phyloP scores from a whole-genome alignment of 306 rosid genomes.

The Rosa lucieae region DNA sequence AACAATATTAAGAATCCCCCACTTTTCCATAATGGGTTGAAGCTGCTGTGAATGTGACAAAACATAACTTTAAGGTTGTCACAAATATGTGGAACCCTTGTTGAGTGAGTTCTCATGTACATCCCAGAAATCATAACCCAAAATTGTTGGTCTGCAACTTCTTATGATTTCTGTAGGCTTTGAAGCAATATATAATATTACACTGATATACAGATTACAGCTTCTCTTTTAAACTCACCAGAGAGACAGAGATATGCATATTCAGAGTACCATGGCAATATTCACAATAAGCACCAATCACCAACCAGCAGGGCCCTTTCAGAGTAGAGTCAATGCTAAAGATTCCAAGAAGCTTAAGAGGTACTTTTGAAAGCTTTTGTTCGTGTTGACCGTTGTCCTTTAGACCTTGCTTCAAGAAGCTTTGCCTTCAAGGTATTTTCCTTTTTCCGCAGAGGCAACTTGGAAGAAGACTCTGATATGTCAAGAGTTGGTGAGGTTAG shows the following conservation, averaged over 20 bases:
- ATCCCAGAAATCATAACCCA: conserved; percentile 3
- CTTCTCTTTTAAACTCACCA: conserved; percentile 24
- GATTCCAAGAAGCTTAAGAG: conserved; percentile 20
- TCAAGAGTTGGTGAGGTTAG: conserved; percentile 49
- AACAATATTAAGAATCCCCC: not conserved
- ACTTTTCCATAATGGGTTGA: not conserved
- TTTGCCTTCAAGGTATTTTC: conserved; percentile 83
- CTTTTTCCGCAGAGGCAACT: conserved; percentile 54
- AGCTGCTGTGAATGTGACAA: not conserved
- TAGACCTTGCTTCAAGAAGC: conserved; percentile 94
- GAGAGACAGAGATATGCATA: conserved; percentile 23
- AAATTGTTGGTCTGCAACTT: conserved; percentile 27
- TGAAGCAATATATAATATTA: conserved; percentile 25
- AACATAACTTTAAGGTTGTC: not conserved
- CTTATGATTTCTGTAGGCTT: conserved; percentile 15
- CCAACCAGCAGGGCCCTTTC: conserved; percentile 14
- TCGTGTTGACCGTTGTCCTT: conserved; percentile 64
- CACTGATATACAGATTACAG: conserved; percentile 36
- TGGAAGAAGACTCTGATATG: conserved; percentile 47
- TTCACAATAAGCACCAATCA: conserved; percentile 29
- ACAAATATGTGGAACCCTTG: not conserved
- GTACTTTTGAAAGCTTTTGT: conserved; percentile 59
- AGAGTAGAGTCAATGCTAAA: not conserved
- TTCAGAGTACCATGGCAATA: conserved; percentile 3
- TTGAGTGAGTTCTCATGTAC: not conserved